Evolutionary conservation across 2,329 filamentous ascomycete species (phyloP), one percentile per base, ranked within the genome.

Genomic region (Capronia coronata): DNA sequence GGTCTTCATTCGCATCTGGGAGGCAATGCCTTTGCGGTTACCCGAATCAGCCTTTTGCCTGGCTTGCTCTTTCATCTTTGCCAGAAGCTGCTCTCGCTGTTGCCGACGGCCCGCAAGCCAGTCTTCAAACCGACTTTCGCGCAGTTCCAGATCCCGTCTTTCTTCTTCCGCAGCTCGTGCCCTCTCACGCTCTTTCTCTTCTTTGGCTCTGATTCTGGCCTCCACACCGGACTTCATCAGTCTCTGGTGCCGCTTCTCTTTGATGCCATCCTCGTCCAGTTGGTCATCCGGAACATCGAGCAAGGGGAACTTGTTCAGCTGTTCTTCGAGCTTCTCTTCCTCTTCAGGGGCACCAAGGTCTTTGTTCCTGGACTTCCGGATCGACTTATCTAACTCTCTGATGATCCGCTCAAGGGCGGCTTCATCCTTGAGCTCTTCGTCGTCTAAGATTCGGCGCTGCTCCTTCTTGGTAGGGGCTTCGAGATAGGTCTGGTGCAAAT

Each of bases 1-100:
- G 43, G 84, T 91, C 71, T 97, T 97, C 93, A 98, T 98, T 56
- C 93, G 86, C 70, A 94, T 94, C 68, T 97, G 91, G 49, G 86
- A 93, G 7, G 93, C 93, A 16, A 96, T 81, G 0, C 90, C 96
- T 68, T 98, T 98, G 64, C 93, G 86, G 69, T 97, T 97, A 49
- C 91, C 90, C 1, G 96, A 79, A 64, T 98, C 93, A 37, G 89
- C 87, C 71, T 95, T 96, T 54, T 96, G 78, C 14, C 90, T 82
- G 62, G 97, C 89, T 45, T 89, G 84, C 60, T 97, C 91, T 67
- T 94, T 96, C 68, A 98, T 94, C 67, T 82, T 88, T 62, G 87
- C 74, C 6, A 85, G 77, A 2, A 95, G 74, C 18, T 79, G 78
- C 59, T 78, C 73, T 40, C 88, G 84, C 18, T 84, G 85, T 43